A percentile compares a stretch with the other conserved stretches of the same genome.
These are phyloP conservation scores for Backusella sp. DNA, from an alignment of 192 early-diverging fungal species.

Conservation along the genomic window DNA sequence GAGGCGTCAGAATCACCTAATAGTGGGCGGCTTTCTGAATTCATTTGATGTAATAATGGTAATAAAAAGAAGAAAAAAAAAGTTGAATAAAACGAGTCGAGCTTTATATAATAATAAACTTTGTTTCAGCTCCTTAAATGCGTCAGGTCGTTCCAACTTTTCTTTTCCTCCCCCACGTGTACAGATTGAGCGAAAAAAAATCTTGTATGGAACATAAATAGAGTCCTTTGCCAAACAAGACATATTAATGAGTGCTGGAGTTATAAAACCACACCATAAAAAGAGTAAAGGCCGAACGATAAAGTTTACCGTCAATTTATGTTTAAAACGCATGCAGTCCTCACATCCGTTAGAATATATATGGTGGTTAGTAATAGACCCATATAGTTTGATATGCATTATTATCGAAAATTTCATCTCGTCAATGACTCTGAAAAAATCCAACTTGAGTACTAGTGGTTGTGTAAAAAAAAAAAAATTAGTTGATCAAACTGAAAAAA, in stretches of 20 bases:
- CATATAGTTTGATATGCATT: no score
- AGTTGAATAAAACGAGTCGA: not conserved
- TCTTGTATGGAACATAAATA: not conserved
- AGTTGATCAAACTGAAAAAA: no score
- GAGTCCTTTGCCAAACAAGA: no score
- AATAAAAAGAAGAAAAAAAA: not conserved
- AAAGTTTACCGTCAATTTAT: not conserved
- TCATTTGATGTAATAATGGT: conserved; percentile 9
- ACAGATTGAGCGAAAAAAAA: not conserved
- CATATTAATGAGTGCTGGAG: not conserved
- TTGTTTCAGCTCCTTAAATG: not conserved
- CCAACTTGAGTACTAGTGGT: no score
- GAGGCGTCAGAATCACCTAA: not conserved
- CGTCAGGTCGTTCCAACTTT: not conserved
- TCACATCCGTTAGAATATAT: not conserved
- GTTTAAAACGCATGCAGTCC: not conserved
- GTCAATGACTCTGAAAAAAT: no score
- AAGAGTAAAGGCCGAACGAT: not conserved
- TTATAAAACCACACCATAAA: not conserved
- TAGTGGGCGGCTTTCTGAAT: conserved; percentile 10
- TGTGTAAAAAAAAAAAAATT: no score
- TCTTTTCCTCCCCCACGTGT: not conserved
- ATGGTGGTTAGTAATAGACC: no score
- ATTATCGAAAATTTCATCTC: no score
- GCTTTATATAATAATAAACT: not conserved